Base-by-base conservation (phyloP, 1,284 basidiomycete genomes). In the Cronartium quercuum region DNA sequence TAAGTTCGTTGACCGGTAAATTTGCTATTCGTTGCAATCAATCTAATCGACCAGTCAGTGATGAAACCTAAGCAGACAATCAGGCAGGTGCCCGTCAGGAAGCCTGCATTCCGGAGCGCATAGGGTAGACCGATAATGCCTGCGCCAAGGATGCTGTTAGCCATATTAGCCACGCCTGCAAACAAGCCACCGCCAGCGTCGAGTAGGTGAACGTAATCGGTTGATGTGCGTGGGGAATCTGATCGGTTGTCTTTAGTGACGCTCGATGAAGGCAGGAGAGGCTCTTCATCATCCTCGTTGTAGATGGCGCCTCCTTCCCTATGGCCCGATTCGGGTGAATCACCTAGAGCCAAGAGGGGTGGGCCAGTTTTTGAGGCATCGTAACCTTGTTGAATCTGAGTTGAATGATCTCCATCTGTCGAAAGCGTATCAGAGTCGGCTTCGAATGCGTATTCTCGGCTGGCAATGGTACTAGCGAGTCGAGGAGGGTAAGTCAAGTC, bases 31-130 rank as follows among this genome's bases (percentile, higher is more conserved):
- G 94, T 83, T 12, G 47, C 94, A 69, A 98, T 95, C 41, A 99
- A 87, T 13, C 94, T 89, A 76, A 99, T 98, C 3, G 96, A 98
- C 95, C 95, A 98, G 83, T 98, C 94, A 12, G 95, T 98, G 51
- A 96, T 86, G 34, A 83, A 86, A 60, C 91, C 94, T 13, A 98
- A 85, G 6, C 88, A 82, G 29, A 94, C 84, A 15, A 99, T 86
- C 1, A 99, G 86, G 9, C 89, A 68, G 13, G 97, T 83, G 6
- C 96, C 96, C 0, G 88, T 88, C 76, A 97, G 86, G 83, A 97
- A 94, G 1, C 94, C 94, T 34, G 94, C 92, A 84, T 95, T 91
- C 78, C 89, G 88, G 76, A 97, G 84, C 42, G 94, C 93, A 81
- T 97, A 97, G 0, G 94, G 94, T 29, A 98, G 84, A 71, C 88